Evolutionary conservation across 1,284 basidiomycete genomes (phyloP).

Genomic region (Rhodotorula sp.): DNA sequence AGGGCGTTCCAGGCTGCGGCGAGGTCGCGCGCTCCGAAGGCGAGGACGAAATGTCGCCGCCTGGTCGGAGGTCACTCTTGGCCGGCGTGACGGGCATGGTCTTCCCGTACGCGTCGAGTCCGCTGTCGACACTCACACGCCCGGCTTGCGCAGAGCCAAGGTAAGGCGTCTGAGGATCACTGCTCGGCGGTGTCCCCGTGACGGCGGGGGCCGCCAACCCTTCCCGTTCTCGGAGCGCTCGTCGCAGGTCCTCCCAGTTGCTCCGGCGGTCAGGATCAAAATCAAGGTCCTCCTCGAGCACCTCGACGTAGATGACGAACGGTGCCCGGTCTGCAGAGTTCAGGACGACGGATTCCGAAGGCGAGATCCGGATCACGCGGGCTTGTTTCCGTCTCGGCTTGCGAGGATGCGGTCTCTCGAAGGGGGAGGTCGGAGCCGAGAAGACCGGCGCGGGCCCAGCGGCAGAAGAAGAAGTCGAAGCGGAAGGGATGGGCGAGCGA

Average conservation of each 20-base stretch:
- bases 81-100: constrained; percentile 39
- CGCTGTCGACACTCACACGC: constrained; percentile 26
- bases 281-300: constrained; percentile 85
- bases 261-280: constrained; percentile 82
- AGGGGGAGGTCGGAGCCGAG: constrained; percentile 1
- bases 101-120: constrained; percentile 12
- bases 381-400: constrained; percentile 60
- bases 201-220: constrained; percentile 3
- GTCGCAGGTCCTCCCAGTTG: constrained; percentile 56
- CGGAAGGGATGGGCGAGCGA: constrained; percentile 8
- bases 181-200: neutral
- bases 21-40: neutral
- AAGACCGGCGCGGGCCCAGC: constrained; percentile 8
- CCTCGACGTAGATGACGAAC: constrained; percentile 88
- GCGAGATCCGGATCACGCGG: constrained; percentile 93
- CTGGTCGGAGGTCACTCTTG: neutral
- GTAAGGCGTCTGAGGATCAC: neutral
- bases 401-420: constrained; percentile 6
- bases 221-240: constrained; percentile 41
- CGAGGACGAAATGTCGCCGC: neutral
- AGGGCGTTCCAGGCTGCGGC: constrained; percentile 19
- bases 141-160: neutral
- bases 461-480: neutral
- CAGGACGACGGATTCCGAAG: constrained; percentile 94
- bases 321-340: constrained; percentile 97